Conservation (phyloP, 2,329 filamentous ascomycete genomes). For the Alternaria panax region DNA sequence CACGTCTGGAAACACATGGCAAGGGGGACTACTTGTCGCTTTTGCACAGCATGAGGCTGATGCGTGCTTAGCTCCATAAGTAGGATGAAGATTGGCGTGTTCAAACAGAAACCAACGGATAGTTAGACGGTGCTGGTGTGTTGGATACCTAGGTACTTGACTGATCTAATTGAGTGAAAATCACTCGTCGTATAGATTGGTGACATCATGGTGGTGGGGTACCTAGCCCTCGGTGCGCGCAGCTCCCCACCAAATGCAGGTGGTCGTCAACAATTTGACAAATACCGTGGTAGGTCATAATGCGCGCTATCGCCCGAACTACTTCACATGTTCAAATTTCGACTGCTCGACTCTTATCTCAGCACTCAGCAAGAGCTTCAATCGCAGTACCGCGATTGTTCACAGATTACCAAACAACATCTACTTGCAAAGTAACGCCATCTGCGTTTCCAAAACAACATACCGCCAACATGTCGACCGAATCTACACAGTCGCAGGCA, state of each 20-base stretch:
- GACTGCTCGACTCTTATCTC: background rate
- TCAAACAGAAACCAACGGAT: background rate
- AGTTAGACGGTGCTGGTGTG: background rate
- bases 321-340: conserved; percentile 17
- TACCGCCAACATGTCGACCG: conserved; percentile 41
- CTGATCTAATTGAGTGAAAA: too few species aligned
- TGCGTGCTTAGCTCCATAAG: background rate
- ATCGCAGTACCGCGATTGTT: conserved; percentile 14
- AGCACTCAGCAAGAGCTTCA: conserved; percentile 11
- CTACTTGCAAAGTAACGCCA: background rate
- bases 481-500: conserved; percentile 48
- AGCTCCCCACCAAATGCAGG: conserved; percentile 17
- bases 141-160: too few species aligned
- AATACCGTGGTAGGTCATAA: conserved; percentile 22
- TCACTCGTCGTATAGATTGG: background rate
- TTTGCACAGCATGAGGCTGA: too few species aligned
- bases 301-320: conserved; percentile 22
- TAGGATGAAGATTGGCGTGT: too few species aligned
- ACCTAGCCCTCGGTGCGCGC: conserved; percentile 2
- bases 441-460: conserved; percentile 14
- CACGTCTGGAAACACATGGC: background rate
- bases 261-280: conserved; percentile 18
- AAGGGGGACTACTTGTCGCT: background rate
- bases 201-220: conserved; percentile 35
- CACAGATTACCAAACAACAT: background rate